Evolutionary conservation across 441 rosid species (phyloP), one percentile per base, ranked within the genome.

Genomic region (Gossypium gossypioides): DNA sequence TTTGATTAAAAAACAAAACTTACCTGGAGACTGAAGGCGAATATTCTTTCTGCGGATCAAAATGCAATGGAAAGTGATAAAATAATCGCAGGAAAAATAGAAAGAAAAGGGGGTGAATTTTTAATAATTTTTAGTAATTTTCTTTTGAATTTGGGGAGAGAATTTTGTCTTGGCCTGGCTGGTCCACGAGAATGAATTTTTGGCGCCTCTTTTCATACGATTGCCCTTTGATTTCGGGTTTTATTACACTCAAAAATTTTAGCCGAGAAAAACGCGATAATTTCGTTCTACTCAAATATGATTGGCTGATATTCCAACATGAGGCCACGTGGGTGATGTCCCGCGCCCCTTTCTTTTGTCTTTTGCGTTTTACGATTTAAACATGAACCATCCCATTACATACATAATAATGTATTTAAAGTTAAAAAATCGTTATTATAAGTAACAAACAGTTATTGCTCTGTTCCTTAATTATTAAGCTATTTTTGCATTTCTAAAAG

Each of bases 141-240:
- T 21, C 12, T 56, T 18, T 54, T 6, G 3, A 9, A 19, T 51
- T 54, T 54, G 12, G 29, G 55, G 56, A 21, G 57, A 52, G 57
- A 2, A 52, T 52, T 64, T n/a, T 52, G 79, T 75, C 56, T 46
- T 21, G 15, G 68, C 32, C 50, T 12, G 15, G 61, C 70, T 3
- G 42, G 16, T 69, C 61, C 74, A 61, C 34, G 56, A 48, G 13
- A 70, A 68, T 73, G 74, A 75, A 71, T 46, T 52, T 78, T 81
- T 84, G 89, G 81, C 83, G 81, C 75, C 74, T 77, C 27, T 72
- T 66, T 21, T 6, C 48, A 54, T 15, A 57, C 12, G 27, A 61
- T 4, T 72, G 66, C 80, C 86, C 87, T 69, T 37, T 0, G 40
- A 37, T 71, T 72, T 80, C n/a, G 0, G 6, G 15, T 24, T 75